Base-by-base conservation (phyloP, 148 eudicot species). In the Heliosperma pusillum region DNA sequence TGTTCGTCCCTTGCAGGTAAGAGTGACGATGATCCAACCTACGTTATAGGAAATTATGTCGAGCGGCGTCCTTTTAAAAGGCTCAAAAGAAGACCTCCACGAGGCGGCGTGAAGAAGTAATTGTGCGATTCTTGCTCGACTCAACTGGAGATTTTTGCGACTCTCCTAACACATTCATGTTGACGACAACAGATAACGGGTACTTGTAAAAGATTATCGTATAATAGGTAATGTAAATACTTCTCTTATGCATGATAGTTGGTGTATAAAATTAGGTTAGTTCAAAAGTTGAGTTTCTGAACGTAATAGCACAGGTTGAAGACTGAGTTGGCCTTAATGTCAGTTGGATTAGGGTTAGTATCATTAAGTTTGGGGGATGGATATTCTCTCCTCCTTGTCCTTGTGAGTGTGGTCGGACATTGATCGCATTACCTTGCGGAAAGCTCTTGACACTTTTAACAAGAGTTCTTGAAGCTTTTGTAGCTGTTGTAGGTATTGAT, bases 11-110 rank as follows among this genome's bases (percentile, higher is more conserved):
- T 71, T 69, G 20, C 57, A 84, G 86, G 70, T 19, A 74, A 77
- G 13, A n/a, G 52, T 21, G 66, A 70, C 5, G 80, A 84, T 6
- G 60, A 69, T 30, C 21, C 68, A 6, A 57, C 44, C 8, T 27
- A 62, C 67, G 52, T 55, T 2, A 30, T 3, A 5, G 66, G 45
- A 5, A 50, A 66, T 15, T 30, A 67, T 42, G 72, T 17, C 3
- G 70, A 65, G 24, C 42, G 11, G 5, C 69, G 56, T 9, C 0
- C 19, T 19, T 53, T 72, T 19, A 81, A 76, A 70, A 58, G 80
- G 66, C 71, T 70, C 53, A 79, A 73, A 73, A 84, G 82, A 68
- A 78, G 82, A 29, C 72, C 64, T 19, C n/a, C 55, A 6, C 44
- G 57, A 36, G 19, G 13, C 5, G 40, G 29, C 13, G 10, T 62